Evolutionary conservation across 1,284 basidiomycete genomes (phyloP).

Genomic region (Trichosporon sp.): DNA sequence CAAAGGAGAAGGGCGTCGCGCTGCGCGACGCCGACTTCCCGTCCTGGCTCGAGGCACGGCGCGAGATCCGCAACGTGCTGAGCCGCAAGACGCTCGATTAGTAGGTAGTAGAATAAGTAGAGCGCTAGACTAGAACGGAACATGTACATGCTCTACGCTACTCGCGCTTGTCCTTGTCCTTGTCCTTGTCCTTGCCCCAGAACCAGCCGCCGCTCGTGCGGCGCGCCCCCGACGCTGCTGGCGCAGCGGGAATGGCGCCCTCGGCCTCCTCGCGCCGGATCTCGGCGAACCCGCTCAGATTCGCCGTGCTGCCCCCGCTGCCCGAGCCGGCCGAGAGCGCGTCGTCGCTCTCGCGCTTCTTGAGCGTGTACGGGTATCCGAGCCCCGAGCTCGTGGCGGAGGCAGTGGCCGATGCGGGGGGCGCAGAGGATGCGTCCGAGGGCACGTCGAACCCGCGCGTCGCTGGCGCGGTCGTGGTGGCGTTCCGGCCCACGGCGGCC

Average conservation of each 20-base stretch:
- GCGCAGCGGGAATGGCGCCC: conserved; percentile 10
- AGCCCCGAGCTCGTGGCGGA: not conserved
- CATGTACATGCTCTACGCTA: not conserved
- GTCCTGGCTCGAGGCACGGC: conserved; percentile 71
- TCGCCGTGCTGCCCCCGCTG: conserved; percentile 10
- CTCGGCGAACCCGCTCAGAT: conserved; percentile 31
- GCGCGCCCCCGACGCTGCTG: not conserved
- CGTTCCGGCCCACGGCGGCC: conserved; percentile 2
- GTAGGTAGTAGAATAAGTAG: too few relatives aligned
- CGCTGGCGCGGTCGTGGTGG: not conserved
- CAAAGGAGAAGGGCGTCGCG: conserved; percentile 51
- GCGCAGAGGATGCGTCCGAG: too few relatives aligned
- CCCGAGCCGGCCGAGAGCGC: conserved; percentile 5
- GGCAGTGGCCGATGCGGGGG: too few relatives aligned
- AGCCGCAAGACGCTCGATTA: conserved; percentile 69
- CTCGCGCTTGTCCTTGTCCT: conserved; percentile 6
- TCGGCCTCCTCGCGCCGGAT: conserved; percentile 40
- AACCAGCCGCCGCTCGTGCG: conserved; percentile 10
- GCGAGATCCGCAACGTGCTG: conserved; percentile 77
- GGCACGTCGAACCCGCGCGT: conserved; percentile 16
- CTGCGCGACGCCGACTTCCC: conserved; percentile 59
- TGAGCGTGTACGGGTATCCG: not conserved
- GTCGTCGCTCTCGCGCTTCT: conserved; percentile 8
- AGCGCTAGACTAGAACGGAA: not conserved
- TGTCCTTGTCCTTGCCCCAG: conserved; percentile 15